Base-by-base conservation (phyloP, 1,284 basidiomycete genomes). In the Tilletia indica region DNA sequence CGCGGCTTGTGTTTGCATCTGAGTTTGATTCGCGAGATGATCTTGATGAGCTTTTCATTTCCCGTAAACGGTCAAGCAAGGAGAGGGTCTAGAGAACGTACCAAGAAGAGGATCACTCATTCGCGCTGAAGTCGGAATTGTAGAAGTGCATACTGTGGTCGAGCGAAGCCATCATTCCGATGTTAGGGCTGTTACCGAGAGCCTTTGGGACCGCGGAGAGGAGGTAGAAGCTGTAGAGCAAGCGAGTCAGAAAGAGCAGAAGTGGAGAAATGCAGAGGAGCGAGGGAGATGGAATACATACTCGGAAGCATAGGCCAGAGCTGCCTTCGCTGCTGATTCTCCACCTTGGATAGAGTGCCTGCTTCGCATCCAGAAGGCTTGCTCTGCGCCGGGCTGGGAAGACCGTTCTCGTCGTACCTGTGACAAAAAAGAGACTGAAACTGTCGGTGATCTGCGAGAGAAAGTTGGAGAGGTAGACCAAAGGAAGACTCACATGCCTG, bases 61-160 rank as follows among this genome's bases (percentile, higher is more conserved):
- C 25, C 25, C 25, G 25, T 0, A 31, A 31, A 31, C 2, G 25
- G 25, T 31, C 25, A 68, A 47, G 36, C 34, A 25, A 67, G 9
- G n/a, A 67, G 9, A 2, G 47, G n/a, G 21, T 11, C 1, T 11
- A 16, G 16, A 8, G 9, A 45, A 71, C 42, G 42, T 45, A 79
- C 76, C 25, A 82, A 68, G 70, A 82, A 81, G 45, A 84, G 70
- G 14, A 84, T 58, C 82, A 83, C 16, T 84, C 73, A 68, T 73
- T 71, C 34, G 82, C 78, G 49, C 78, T 71, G 61, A 84, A 84
- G 4, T 68, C 36, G n/a, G 76, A 68, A 47, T 80, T 74, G 71
- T 81, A 78, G 72, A 82, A 84, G 49, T 70, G 71, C 80, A 84
- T 84, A 36, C 74, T 75, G 71, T 84, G 82, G 71, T 84, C 82